phyloP scores from a whole-genome alignment of 352 stramenopile genomes.

The Globisporangium heterothallicum region DNA sequence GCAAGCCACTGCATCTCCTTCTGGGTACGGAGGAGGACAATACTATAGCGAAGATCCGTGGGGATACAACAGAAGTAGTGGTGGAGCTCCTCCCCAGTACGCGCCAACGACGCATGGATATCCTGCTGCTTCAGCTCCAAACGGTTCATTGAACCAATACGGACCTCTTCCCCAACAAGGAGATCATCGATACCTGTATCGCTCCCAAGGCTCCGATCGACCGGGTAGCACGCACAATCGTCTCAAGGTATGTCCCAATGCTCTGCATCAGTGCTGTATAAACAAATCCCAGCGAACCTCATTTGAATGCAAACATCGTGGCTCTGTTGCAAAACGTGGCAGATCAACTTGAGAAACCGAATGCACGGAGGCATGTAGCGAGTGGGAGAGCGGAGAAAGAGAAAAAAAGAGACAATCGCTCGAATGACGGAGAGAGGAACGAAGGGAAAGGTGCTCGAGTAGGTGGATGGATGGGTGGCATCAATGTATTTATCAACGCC shows the following conservation, averaged over 20 bases:
- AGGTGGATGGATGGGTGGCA: no score
- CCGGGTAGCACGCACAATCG: no score
- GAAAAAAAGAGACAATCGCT: no score
- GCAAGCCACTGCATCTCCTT: background rate
- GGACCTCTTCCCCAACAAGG: background rate
- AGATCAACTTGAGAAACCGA: background rate
- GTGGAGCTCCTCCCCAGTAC: background rate
- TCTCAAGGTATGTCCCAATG: background rate
- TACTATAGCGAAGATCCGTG: constrained; percentile 4
- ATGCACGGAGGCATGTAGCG: background rate
- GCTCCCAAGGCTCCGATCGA: no score
- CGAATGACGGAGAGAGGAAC: no score
- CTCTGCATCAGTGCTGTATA: background rate
- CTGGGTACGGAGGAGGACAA: constrained; percentile 2
- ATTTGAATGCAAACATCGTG: no score
- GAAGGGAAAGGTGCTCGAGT: no score
- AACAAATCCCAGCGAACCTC: no score
- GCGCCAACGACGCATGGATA: background rate
- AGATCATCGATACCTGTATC: background rate
- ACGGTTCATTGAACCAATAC: background rate
- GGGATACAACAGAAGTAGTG: background rate
- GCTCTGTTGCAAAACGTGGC: background rate
- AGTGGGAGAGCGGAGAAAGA: no score
- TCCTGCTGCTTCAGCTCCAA: background rate
- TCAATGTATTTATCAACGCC: background rate